Percentiles rank a stretch among this genome's conserved stretches.
Conservation (phyloP, 1,139 yeast species). For the Hyphopichia wangnamkhiaoensis region DNA sequence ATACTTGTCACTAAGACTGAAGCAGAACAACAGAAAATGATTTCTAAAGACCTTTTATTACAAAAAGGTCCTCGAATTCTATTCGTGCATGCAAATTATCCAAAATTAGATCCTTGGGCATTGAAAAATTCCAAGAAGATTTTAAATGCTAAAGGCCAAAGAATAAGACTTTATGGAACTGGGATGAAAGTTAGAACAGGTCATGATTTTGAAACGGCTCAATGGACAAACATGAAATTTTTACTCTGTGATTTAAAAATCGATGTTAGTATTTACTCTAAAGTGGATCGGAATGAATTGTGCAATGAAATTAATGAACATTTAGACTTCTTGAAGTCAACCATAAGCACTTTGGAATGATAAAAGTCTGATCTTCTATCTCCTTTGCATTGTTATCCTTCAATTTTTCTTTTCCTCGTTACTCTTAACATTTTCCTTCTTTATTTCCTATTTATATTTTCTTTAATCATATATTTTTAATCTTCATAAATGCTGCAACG, state of each 20-base stretch:
- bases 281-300: constrained; percentile 43
- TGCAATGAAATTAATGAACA: constrained; percentile 53
- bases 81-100: constrained; percentile 68
- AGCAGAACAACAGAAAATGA: constrained; percentile 12
- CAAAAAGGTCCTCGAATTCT: constrained; percentile 41
- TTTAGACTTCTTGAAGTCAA: constrained; percentile 37
- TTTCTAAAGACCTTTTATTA: constrained; percentile 17
- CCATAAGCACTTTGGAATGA: constrained; percentile 23
- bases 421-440: too few relatives aligned
- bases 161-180: constrained; percentile 55
- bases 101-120: constrained; percentile 62
- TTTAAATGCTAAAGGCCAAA: constrained; percentile 42
- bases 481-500: too few relatives aligned
- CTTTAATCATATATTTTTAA: too few relatives aligned
- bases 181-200: constrained; percentile 53
- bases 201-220: constrained; percentile 60
- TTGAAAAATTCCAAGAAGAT: constrained; percentile 44
- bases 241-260: constrained; percentile 56
- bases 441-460: too few relatives aligned
- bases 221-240: constrained; percentile 61
- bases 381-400: too few relatives aligned
- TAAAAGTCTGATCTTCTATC: too few relatives aligned
- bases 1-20: constrained; percentile 8
- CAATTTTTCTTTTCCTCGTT: too few relatives aligned
- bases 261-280: constrained; percentile 45